Conservation (phyloP, 768 basidiomycete species). For the Panellus pusillus region DNA sequence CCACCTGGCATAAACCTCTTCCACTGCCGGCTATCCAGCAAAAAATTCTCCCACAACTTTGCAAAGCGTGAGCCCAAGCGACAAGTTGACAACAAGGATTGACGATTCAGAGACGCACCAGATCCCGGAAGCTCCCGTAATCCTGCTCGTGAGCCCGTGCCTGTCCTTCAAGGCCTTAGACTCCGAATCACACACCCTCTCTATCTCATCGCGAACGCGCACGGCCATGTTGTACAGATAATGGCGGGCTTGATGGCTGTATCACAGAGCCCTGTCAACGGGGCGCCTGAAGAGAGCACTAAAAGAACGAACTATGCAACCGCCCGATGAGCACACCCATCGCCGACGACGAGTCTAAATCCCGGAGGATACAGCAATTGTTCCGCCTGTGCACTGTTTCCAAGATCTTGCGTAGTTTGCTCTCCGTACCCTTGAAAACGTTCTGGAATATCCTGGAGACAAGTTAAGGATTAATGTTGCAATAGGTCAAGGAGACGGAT, state of each 20-base stretch:
- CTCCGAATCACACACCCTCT: not conserved
- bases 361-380: slow-evolving; percentile 5
- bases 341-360: slow-evolving; percentile 13
- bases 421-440: not conserved
- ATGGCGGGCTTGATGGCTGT: slow-evolving; percentile 14
- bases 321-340: slow-evolving; percentile 3
- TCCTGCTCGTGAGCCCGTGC: not conserved
- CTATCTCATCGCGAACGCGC: slow-evolving; percentile 10
- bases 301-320: slow-evolving; percentile 4
- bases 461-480: not conserved
- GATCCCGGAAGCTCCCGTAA: not conserved
- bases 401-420: not conserved
- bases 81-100: not conserved
- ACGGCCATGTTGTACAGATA: slow-evolving; percentile 4
- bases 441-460: slow-evolving; percentile 5
- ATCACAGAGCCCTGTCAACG: not conserved
- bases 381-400: slow-evolving; percentile 2
- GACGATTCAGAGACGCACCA: not conserved
- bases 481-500: not conserved
- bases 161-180: not conserved
- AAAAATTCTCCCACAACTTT: slow-evolving; percentile 6
- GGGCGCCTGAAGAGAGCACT: too few species aligned
- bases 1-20: not conserved
- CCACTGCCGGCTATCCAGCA: not conserved
- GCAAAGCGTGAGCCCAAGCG: not conserved